phyloP scores from a whole-genome alignment of 1,139 yeast genomes.

The Tardiomyces depauwii region DNA sequence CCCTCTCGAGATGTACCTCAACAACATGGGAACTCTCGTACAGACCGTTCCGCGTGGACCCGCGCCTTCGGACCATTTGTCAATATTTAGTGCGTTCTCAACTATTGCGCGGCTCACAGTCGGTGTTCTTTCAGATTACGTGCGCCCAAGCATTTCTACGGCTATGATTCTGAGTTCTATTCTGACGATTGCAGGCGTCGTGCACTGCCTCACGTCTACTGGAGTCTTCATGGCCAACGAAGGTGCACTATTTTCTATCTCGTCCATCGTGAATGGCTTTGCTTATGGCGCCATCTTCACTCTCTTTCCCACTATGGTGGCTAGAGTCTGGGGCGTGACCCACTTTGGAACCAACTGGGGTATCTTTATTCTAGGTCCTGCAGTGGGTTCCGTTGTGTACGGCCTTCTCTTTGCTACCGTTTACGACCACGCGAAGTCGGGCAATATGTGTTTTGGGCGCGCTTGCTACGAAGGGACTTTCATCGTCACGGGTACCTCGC shows the following conservation, averaged over 20 bases:
- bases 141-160: constrained; percentile 18
- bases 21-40: constrained; percentile 62
- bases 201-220: constrained; percentile 19
- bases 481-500: neutral
- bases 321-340: constrained; percentile 82
- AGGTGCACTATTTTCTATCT: constrained; percentile 24
- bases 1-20: constrained; percentile 78
- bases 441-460: constrained; percentile 8
- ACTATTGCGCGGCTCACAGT: constrained; percentile 53
- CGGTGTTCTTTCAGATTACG: constrained; percentile 55
- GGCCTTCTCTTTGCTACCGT: constrained; percentile 63
- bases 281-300: constrained; percentile 82
- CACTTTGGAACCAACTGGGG: constrained; percentile 94
- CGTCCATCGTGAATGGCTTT: constrained; percentile 52
- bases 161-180: constrained; percentile 18
- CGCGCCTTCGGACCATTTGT: constrained; percentile 37
- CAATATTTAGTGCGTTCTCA: constrained; percentile 43
- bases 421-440: constrained; percentile 33
- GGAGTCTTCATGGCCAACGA: constrained; percentile 15
- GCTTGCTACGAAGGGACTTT: constrained; percentile 3
- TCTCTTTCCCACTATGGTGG: constrained; percentile 69
- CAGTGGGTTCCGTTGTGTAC: constrained; percentile 63
- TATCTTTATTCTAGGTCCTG: constrained; percentile 81
- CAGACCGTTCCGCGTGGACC: constrained; percentile 21
- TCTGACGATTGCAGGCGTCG: constrained; percentile 15